Evolutionary conservation across 202 grass and related monocot genomes (phyloP), one percentile per base, ranked within the genome.

Genomic region (Carex arenaria): DNA sequence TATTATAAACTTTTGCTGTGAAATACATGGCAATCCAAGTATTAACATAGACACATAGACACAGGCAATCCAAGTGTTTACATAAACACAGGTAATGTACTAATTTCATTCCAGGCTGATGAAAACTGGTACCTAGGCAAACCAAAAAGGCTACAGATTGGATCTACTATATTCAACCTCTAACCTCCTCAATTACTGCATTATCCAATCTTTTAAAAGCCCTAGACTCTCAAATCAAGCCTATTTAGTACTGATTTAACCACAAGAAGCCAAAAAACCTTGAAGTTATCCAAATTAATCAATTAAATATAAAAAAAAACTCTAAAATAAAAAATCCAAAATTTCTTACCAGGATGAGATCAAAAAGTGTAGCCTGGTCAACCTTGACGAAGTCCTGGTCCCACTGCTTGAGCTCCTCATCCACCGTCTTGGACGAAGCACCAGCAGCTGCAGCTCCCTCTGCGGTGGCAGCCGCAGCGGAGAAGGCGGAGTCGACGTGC

Each of bases 371-470:
- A 68, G 59, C 74, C 73, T 85, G 84, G 34, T 85, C 84, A 56
- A 85, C 47, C 73, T 90, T 97, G 4, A 72, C 60, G 2, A 90
- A 90, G 52, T 51, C 80, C 61, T 59, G 28, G 69, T 69, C 13
- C 8, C 91, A 92, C 85, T 92, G 84, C 84, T 94, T 97, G 85
- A 90, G 93, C 67, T 90, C 77, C 69, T 64, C 61, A 79, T 75
- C 19, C 82, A 91, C 84, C 88, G 89, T 49, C 54, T 67, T 9
- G 84, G 75, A 5, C 82, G 82, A 79, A 57, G 18, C 67, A 10
- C 80, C 31, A 36, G 90, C 19, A 71, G 87, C 78, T 84, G 20
- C 86, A 17, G 82, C 36, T 82, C 86, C 82, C 80, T 79, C 42
- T n/a, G 61, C 32, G 36, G 84, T 53, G 65, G 14, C 49, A 49